These are phyloP conservation scores for Ophiostoma triangulosporum DNA, from an alignment of 2,329 filamentous ascomycete genomes.

Conservation along the genomic window DNA sequence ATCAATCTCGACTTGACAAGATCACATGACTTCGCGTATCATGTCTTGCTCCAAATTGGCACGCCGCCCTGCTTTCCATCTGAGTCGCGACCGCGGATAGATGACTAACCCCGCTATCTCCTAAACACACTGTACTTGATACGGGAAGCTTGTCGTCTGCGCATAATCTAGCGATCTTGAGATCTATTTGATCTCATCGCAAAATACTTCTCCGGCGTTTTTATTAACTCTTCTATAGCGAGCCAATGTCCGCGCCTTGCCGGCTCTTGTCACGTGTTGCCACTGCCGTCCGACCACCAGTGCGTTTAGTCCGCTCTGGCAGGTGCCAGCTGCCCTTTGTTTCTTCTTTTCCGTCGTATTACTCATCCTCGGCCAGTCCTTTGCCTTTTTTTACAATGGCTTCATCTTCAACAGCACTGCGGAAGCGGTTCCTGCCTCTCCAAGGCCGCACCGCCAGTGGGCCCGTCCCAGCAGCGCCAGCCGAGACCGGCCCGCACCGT, in stretches of 20 bases:
- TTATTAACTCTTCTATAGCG: neutral
- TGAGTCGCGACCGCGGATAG: neutral
- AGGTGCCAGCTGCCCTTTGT: neutral
- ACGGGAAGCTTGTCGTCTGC: too few relatives aligned
- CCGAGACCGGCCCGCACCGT: neutral
- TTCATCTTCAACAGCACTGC: slow-evolving; percentile 15
- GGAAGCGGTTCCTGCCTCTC: slow-evolving; percentile 44
- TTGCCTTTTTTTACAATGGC: neutral
- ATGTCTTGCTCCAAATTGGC: neutral
- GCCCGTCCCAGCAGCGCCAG: slow-evolving; percentile 6
- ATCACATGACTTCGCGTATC: neutral
- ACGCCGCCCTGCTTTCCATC: neutral
- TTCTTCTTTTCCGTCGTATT: neutral
- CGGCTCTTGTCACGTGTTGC: neutral
- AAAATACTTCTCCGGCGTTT: neutral
- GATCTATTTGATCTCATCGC: neutral
- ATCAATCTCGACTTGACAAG: too few relatives aligned
- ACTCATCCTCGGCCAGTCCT: neutral
- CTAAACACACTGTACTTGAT: neutral
- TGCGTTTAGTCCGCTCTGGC: neutral
- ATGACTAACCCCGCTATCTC: neutral
- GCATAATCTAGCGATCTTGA: neutral
- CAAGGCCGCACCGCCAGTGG: slow-evolving; percentile 21
- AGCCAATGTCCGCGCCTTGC: neutral
- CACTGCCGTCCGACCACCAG: neutral